Evolutionary conservation across 495 filamentous ascomycete species (phyloP).

Genomic region (Entonaema liquescens): DNA sequence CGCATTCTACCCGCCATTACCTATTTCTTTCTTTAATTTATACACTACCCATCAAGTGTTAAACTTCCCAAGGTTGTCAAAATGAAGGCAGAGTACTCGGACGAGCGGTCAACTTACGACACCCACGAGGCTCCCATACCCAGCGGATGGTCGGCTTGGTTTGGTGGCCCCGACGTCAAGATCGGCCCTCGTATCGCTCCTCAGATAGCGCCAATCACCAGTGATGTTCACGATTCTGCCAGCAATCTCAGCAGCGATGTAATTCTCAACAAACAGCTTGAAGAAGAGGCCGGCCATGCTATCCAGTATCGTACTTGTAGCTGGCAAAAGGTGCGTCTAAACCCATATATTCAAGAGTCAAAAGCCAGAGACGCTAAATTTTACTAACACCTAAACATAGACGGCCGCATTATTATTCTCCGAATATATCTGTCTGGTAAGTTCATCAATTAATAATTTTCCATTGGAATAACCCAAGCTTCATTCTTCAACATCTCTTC

Average conservation of each 20-base stretch:
- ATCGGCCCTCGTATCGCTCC: constrained; percentile 58
- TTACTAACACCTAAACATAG: constrained; percentile 50
- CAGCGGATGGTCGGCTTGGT: constrained; percentile 46
- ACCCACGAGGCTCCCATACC: constrained; percentile 14
- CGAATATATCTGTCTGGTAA: constrained; percentile 84
- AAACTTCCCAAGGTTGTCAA: background rate
- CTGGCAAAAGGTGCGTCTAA: constrained; percentile 77
- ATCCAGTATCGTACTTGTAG: constrained; percentile 92
- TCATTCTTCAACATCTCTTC: background rate
- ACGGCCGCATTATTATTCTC: constrained; percentile 87
- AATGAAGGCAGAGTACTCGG: constrained; percentile 41
- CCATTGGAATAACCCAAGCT: too few species aligned
- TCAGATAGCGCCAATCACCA: constrained; percentile 44
- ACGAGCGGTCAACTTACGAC: constrained; percentile 28
- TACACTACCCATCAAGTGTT: background rate
- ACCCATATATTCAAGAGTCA: background rate
- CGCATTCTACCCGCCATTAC: background rate
- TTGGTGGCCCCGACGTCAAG: constrained; percentile 48
- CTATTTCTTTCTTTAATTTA: background rate
- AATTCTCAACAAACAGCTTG: constrained; percentile 76
- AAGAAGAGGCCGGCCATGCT: constrained; percentile 75
- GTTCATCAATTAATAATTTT: constrained; percentile 7
- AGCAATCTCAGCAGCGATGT: constrained; percentile 53
- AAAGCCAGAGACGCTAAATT: constrained; percentile 17
- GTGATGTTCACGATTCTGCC: constrained; percentile 48